Conservation (phyloP, 139 green algal species). For the Picochlorum sp. region DNA sequence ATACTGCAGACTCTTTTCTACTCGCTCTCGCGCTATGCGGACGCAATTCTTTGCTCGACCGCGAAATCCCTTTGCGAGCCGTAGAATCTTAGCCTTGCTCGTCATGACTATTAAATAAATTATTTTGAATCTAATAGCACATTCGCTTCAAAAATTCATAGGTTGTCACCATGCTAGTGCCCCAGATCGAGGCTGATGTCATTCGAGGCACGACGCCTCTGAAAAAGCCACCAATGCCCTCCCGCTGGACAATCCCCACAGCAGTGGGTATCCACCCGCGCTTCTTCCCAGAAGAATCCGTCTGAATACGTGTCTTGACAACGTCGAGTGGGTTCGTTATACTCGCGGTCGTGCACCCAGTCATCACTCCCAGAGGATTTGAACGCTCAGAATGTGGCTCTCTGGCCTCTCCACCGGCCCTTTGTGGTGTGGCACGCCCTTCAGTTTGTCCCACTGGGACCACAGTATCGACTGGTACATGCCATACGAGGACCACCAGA, state of each 20-base stretch:
- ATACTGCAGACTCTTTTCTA: constrained; percentile 91
- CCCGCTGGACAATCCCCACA: constrained; percentile 43
- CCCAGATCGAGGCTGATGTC: constrained; percentile 68
- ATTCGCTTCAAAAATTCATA: constrained; percentile 75
- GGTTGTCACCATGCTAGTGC: constrained; percentile 53
- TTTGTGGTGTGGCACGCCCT: background rate
- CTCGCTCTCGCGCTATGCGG: constrained; percentile 64
- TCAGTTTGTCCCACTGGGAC: constrained; percentile 29
- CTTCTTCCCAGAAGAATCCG: constrained; percentile 7
- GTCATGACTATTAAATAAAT: constrained; percentile 23
- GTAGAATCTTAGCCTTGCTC: constrained; percentile 67
- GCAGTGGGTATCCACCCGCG: constrained; percentile 11
- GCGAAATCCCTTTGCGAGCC: constrained; percentile 80
- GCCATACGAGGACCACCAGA: constrained; percentile 85
- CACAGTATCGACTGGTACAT: constrained; percentile 75
- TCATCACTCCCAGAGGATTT: constrained; percentile 47
- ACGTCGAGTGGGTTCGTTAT: constrained; percentile 79
- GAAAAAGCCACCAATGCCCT: constrained; percentile 63
- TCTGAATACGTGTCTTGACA: constrained; percentile 74
- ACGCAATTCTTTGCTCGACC: constrained; percentile 88
- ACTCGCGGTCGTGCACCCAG: constrained; percentile 49
- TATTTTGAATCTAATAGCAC: constrained; percentile 14
- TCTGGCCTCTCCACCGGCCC: constrained; percentile 7
- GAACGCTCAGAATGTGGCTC: constrained; percentile 49
- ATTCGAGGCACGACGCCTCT: constrained; percentile 67